These are phyloP conservation scores for Simmondsia chinensis DNA, from an alignment of 148 eudicot genomes.

Conservation along the genomic window DNA sequence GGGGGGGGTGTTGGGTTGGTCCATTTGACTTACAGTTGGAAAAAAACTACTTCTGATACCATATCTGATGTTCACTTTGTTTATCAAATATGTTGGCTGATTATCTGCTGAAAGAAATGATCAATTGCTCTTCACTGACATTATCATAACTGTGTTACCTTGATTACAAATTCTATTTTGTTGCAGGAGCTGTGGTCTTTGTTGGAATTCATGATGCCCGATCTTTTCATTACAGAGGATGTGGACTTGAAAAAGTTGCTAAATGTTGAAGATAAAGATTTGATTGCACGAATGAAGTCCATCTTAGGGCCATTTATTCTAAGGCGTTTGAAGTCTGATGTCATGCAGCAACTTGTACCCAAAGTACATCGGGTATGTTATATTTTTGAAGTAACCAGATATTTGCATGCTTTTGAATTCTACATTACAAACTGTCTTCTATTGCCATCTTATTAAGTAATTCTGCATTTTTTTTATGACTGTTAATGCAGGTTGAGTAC, in stretches of 20 bases:
- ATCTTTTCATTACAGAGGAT: conserved; percentile 82
- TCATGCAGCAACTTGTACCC: conserved; percentile 90
- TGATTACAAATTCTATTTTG: conserved; percentile 3
- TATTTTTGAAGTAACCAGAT: neutral
- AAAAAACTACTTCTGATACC: too few species aligned
- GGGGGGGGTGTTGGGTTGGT: too few species aligned
- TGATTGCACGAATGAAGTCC: conserved; percentile 86
- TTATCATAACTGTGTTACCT: too few species aligned
- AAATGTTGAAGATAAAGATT: conserved; percentile 58
- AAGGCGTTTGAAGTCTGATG: conserved; percentile 91
- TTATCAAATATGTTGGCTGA: too few species aligned
- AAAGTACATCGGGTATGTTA: conserved; percentile 64
- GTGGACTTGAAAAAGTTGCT: conserved; percentile 83
- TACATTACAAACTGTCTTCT: too few species aligned
- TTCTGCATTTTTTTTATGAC: neutral
- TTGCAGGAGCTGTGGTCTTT: conserved; percentile 96
- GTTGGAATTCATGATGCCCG: conserved; percentile 98
- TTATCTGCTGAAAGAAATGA: too few species aligned
- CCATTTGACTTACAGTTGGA: too few species aligned
- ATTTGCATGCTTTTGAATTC: neutral
- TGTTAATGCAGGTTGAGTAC: conserved; percentile 63
- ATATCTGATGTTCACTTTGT: too few species aligned
- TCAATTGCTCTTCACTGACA: too few species aligned
- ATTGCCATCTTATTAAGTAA: neutral
- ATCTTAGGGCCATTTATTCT: conserved; percentile 92